These are phyloP conservation scores for Quercus parvula DNA, from an alignment of 306 rosid genomes.

Conservation along the genomic window DNA sequence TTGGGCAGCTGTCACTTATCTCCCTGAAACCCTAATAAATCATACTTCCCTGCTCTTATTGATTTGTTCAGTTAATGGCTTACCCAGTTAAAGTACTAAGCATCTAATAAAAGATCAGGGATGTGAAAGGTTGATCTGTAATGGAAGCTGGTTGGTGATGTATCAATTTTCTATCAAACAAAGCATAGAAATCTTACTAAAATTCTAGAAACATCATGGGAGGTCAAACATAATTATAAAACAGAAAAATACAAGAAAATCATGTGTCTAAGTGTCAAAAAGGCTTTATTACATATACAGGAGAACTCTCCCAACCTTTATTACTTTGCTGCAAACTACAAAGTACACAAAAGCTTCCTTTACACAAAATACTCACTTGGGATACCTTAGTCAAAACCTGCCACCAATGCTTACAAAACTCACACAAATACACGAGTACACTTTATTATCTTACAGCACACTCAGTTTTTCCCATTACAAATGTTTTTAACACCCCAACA, in stretches of 20 bases:
- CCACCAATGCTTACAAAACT: too few species aligned
- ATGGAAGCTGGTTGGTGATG: not conserved
- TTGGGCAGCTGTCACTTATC: not conserved
- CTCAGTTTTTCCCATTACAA: too few species aligned
- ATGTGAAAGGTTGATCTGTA: not conserved
- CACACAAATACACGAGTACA: too few species aligned
- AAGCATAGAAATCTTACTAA: slow-evolving; percentile 8
- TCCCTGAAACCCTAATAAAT: not conserved
- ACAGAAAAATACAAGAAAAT: not conserved
- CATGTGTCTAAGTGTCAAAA: not conserved
- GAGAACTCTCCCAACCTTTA: too few species aligned
- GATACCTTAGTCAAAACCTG: too few species aligned
- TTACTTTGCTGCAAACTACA: too few species aligned
- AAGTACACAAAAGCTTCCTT: too few species aligned
- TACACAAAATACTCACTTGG: too few species aligned
- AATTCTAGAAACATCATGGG: not conserved
- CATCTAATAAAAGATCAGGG: not conserved
- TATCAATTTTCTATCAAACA: not conserved
- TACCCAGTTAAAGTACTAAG: not conserved
- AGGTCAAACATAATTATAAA: not conserved
- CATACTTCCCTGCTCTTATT: not conserved
- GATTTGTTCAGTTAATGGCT: not conserved
- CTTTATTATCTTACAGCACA: too few species aligned
- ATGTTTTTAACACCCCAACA: too few species aligned
- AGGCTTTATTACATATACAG: too few species aligned